A percentile compares a stretch with the other conserved stretches of the same genome.
phyloP scores from a whole-genome alignment of 306 rosid genomes.

The Acacia confusa region DNA sequence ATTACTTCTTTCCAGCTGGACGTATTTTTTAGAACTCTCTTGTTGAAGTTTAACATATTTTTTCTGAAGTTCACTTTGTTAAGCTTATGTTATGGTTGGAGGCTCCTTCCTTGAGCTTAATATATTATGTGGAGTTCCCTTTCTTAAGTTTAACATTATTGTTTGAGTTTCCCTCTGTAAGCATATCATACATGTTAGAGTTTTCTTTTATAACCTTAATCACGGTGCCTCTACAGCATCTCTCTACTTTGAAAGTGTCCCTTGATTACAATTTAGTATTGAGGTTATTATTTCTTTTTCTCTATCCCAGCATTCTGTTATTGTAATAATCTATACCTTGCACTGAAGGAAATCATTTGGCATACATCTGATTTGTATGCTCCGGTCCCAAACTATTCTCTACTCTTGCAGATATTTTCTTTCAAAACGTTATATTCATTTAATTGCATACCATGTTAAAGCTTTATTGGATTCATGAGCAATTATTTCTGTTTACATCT shows the following conservation, averaged over 20 bases:
- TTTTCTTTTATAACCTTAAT: not conserved
- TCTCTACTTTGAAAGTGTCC: not conserved
- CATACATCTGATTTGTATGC: not conserved
- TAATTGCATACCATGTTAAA: not conserved
- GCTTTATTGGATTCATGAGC: conserved; percentile 7
- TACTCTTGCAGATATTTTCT: not conserved
- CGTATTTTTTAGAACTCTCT: not conserved
- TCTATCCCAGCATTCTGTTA: not conserved
- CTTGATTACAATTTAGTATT: not conserved
- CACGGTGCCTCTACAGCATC: not conserved
- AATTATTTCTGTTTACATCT: conserved; percentile 4
- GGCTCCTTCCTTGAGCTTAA: not conserved
- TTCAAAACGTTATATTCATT: not conserved
- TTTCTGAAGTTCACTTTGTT: not conserved
- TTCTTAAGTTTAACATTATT: not conserved
- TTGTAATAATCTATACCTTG: not conserved
- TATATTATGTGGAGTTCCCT: not conserved
- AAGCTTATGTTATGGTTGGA: not conserved
- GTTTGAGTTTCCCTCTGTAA: not conserved
- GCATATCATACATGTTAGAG: not conserved
- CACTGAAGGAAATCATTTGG: not conserved
- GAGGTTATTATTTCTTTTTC: not conserved
- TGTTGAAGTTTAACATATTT: not conserved
- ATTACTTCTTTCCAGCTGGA: not conserved
- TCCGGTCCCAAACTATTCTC: not conserved